Evolutionary conservation across 2,329 filamentous ascomycete genomes (phyloP).

Genomic region (Pleurostoma richardsiae): DNA sequence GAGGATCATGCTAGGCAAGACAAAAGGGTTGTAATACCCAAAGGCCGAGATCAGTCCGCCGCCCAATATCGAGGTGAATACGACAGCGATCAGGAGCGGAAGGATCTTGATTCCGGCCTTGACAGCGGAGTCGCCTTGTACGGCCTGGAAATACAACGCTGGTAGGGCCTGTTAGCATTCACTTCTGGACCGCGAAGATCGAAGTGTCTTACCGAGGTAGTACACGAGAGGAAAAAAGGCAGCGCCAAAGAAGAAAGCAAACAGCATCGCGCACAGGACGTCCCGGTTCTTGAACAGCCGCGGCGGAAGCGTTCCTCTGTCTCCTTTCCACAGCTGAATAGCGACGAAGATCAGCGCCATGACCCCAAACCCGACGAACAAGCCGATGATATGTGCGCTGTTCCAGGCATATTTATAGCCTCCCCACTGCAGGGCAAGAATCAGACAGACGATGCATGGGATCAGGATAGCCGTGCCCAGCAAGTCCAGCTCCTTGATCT

Average conservation of each 20-base stretch:
- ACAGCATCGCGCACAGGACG: conserved; percentile 29
- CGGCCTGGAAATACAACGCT: conserved; percentile 50
- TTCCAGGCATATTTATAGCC: conserved; percentile 47
- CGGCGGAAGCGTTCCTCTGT: conserved; percentile 43
- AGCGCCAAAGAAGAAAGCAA: conserved; percentile 43
- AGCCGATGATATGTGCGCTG: conserved; percentile 40
- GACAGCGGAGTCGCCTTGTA: conserved; percentile 46
- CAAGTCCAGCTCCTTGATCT: conserved; percentile 42
- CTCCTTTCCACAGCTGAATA: conserved; percentile 38
- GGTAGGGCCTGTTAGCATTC: neutral
- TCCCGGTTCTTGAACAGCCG: conserved; percentile 41
- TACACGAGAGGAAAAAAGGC: conserved; percentile 49
- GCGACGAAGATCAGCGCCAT: conserved; percentile 41
- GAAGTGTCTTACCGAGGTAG: conserved; percentile 38
- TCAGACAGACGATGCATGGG: conserved; percentile 44
- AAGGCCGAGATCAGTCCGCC: conserved; percentile 35
- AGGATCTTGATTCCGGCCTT: conserved; percentile 50
- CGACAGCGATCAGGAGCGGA: conserved; percentile 45
- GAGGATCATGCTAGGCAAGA: conserved; percentile 34
- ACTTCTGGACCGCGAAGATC: neutral
- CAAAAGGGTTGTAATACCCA: conserved; percentile 36
- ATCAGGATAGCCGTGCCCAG: conserved; percentile 44
- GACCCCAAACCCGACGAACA: conserved; percentile 42
- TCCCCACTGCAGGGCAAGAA: conserved; percentile 54
- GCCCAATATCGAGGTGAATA: conserved; percentile 38